Conservation (phyloP, 805 yeast species). For the Pichia nanzhaoensis region DNA sequence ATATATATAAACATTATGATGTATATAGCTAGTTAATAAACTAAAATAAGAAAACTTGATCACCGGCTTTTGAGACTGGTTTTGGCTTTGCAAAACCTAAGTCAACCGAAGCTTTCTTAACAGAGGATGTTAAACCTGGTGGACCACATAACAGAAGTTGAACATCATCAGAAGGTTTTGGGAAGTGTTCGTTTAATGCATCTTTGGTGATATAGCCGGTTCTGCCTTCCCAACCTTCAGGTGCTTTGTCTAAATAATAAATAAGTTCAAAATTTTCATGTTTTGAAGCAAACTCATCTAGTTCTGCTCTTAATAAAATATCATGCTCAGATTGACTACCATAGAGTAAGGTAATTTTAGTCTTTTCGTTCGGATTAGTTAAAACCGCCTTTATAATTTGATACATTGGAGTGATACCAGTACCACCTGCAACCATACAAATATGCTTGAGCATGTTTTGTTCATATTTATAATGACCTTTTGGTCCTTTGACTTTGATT, state of each 20-base stretch:
- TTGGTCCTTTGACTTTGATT: slow-evolving; percentile 81
- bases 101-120: slow-evolving; percentile 68
- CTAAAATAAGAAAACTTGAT: slow-evolving; percentile 83
- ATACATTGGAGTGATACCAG: slow-evolving; percentile 95
- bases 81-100: slow-evolving; percentile 80
- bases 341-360: slow-evolving; percentile 67
- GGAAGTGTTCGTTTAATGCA: slow-evolving; percentile 55
- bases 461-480: slow-evolving; percentile 77
- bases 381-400: slow-evolving; percentile 82
- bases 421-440: slow-evolving; percentile 95
- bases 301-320: slow-evolving; percentile 72
- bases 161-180: slow-evolving; percentile 50
- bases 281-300: slow-evolving; percentile 54
- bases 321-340: slow-evolving; percentile 80
- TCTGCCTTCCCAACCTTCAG: slow-evolving; percentile 68
- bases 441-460: slow-evolving; percentile 70
- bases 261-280: slow-evolving; percentile 60
- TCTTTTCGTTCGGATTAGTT: slow-evolving; percentile 68
- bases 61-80: slow-evolving; percentile 84
- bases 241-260: slow-evolving; percentile 71
- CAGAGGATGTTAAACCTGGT: slow-evolving; percentile 81
- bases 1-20: background rate
- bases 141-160: slow-evolving; percentile 90
- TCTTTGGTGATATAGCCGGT: slow-evolving; percentile 78
- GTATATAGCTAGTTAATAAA: background rate